Evolutionary conservation across 1,284 basidiomycete genomes (phyloP), one percentile per base, ranked within the genome.

Genomic region (Ganoderma boninense): DNA sequence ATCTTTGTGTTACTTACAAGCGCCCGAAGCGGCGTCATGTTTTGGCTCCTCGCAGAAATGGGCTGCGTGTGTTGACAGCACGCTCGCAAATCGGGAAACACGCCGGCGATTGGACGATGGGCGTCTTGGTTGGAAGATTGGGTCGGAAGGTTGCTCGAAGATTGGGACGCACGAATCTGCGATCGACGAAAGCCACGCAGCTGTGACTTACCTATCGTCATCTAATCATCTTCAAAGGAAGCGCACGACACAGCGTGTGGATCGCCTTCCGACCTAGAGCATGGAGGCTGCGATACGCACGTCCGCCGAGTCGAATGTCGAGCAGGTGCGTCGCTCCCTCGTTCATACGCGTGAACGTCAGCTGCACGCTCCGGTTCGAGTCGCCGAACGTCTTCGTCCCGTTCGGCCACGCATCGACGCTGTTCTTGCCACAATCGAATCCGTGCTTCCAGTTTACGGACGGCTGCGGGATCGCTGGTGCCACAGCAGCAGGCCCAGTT

Each of bases 271-370:
- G 32, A n/a, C 54, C 35, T 18, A 57, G 42, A 16, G 20, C 42
- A n/a, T 57, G 38, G n/a, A 57, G 54, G 32, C 29, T 8, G 7
- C 54, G 14, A 35, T 69, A 67, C 7, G 26, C 62, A 29, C 40
- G 61, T 2, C 69, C 72, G 20, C 69, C 66, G n/a, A 71, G 46
- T n/a, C 68, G 42, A n/a, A 73, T 64, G 26, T 73, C 72, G 1
- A 73, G 64, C 7, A 73, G 57, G 42, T 71, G 68, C 43, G 66
- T 60, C 6, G 38, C 63, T 6, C 62, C 54, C 2, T 29, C 42
- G 49, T 65, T 61, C 35, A 46, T 57, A 20, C 70, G 70, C 16
- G 68, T 71, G 40, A 73, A 73, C 32, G 72, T 73, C 26, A 73
- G 67, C 65, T 73, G 72, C 10, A 73, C 60, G 23, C 44, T 70